phyloP scores from a whole-genome alignment of 2,329 filamentous ascomycete genomes.

The Diplodia sapinea region DNA sequence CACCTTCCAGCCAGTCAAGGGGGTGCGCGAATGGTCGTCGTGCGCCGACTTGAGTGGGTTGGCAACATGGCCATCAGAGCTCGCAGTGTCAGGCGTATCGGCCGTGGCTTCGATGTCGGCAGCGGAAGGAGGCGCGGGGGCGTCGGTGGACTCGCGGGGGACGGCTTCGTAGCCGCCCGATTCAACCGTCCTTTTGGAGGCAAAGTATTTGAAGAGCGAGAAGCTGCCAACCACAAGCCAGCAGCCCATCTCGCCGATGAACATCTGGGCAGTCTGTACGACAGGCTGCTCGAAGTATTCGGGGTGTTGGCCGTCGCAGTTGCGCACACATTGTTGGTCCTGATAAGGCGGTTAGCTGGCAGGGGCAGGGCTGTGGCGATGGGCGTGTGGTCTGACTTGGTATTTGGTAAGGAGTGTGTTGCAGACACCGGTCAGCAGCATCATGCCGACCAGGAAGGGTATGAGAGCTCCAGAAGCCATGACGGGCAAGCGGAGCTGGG shows the following conservation, averaged over 20 bases:
- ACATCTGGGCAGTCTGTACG: slow-evolving; percentile 96
- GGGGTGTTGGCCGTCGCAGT: slow-evolving; percentile 77
- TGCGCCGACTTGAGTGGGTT: slow-evolving; percentile 58
- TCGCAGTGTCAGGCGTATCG: slow-evolving; percentile 51
- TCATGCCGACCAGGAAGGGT: slow-evolving; percentile 90
- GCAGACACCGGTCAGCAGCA: slow-evolving; percentile 93
- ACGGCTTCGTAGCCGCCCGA: slow-evolving; percentile 70
- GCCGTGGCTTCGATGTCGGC: slow-evolving; percentile 56
- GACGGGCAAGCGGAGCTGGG: slow-evolving; percentile 33
- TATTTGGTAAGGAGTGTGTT: slow-evolving; percentile 98
- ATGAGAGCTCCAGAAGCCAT: slow-evolving; percentile 78
- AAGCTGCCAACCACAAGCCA: slow-evolving; percentile 85
- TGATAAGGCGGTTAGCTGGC: slow-evolving; percentile 46
- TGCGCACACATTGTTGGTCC: slow-evolving; percentile 96
- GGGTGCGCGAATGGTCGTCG: slow-evolving; percentile 62
- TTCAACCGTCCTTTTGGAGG: slow-evolving; percentile 45
- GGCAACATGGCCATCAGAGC: slow-evolving; percentile 53
- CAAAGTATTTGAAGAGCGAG: slow-evolving; percentile 67
- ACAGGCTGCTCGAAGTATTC: slow-evolving; percentile 91
- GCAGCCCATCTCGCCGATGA: slow-evolving; percentile 92
- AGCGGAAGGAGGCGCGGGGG: slow-evolving; percentile 43
- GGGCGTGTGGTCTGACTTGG: slow-evolving; percentile 63
- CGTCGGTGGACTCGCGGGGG: slow-evolving; percentile 39
- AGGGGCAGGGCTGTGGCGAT: slow-evolving; percentile 19
- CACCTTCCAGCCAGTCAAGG: slow-evolving; percentile 73